Percentiles rank a stretch among this genome's conserved stretches.
Evolutionary conservation across 1,284 basidiomycete species (phyloP).

Genomic region (Melampsora larici-populina): DNA sequence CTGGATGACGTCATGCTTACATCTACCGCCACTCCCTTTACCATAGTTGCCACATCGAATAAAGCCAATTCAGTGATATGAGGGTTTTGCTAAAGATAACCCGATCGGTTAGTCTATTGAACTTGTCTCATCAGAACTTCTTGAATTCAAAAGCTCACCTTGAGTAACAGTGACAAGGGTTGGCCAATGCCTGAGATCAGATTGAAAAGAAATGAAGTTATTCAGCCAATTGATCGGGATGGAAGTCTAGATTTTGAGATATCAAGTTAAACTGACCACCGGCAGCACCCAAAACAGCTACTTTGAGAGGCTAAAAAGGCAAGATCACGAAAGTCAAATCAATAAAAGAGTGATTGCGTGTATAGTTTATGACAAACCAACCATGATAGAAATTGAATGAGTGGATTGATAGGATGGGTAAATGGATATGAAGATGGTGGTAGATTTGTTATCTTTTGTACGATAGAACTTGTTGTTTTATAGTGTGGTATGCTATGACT

Average conservation of each 20-base stretch:
- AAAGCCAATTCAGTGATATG: slow-evolving; percentile 44
- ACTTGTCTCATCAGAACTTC: background rate
- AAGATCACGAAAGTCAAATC: background rate
- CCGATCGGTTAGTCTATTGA: slow-evolving; percentile 49
- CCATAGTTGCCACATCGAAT: slow-evolving; percentile 44
- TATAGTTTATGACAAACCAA: no score
- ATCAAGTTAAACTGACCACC: slow-evolving; percentile 38
- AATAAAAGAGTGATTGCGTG: no score
- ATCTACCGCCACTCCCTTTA: slow-evolving; percentile 45
- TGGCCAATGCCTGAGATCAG: slow-evolving; percentile 37
- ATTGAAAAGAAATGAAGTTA: background rate
- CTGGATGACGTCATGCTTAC: slow-evolving; percentile 17
- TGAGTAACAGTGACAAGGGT: slow-evolving; percentile 40
- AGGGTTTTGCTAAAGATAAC: slow-evolving; percentile 44
- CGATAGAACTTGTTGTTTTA: no score
- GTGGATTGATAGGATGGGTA: no score
- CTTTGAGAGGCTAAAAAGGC: slow-evolving; percentile 32
- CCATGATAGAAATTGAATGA: no score
- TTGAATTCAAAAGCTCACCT: slow-evolving; percentile 19
- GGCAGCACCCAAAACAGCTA: slow-evolving; percentile 42
- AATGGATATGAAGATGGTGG: no score
- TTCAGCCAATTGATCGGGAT: background rate
- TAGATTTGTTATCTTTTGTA: no score
- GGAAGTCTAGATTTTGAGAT: background rate
- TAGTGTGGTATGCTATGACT: no score